A percentile compares a stretch with the other conserved stretches of the same genome.
Evolutionary conservation across 495 filamentous ascomycete genomes (phyloP).

Genomic region (Daldinia vernicosa): DNA sequence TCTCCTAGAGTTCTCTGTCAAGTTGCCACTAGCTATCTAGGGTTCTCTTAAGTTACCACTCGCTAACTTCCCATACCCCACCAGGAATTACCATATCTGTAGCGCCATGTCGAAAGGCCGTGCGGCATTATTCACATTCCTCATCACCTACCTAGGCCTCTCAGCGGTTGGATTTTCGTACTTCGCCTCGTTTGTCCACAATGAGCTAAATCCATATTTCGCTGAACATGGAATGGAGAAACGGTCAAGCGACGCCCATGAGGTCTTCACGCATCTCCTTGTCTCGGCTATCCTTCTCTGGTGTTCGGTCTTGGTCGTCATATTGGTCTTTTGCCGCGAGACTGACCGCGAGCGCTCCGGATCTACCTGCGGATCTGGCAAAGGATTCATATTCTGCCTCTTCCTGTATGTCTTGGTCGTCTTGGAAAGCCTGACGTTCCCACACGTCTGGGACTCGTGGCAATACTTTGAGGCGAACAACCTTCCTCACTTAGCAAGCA

Average conservation of each 20-base stretch:
- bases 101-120: too few species aligned
- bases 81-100: neutral
- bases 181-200: conserved; percentile 16
- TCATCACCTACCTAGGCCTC: neutral
- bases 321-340: neutral
- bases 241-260: neutral
- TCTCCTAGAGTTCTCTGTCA: neutral
- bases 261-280: conserved; percentile 1
- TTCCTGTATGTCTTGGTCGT: neutral
- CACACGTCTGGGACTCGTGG: conserved; percentile 8
- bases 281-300: conserved; percentile 3
- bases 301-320: neutral
- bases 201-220: conserved; percentile 22
- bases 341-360: neutral
- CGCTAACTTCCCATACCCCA: too few species aligned
- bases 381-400: neutral
- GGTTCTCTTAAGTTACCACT: neutral
- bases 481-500: neutral
- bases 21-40: neutral
- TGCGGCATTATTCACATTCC: neutral
- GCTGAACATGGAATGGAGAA: neutral
- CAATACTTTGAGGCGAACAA: conserved; percentile 1
- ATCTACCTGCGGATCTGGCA: neutral
- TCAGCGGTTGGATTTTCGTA: conserved; percentile 6
- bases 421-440: neutral